Evolutionary conservation across 164 flowering plant species (phyloP), one percentile per base, ranked within the genome.

Genomic region (Vitis amurensis): DNA sequence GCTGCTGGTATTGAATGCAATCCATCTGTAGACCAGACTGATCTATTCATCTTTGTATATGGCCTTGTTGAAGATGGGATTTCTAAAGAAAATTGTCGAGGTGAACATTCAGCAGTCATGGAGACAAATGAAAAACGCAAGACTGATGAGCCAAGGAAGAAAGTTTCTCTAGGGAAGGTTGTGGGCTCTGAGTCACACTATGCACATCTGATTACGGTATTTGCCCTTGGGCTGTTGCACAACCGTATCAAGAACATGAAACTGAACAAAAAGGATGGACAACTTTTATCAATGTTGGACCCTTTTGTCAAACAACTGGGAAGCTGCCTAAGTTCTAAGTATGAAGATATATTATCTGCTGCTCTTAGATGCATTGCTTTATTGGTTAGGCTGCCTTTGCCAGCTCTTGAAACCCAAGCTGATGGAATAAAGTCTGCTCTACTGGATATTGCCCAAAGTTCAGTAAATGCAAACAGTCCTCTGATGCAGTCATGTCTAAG

Each of bases 1-100:
- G 98, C 97, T 66, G 73, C 80, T 69, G 99, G 99, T 59, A 82
- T 96, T 75, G 88, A 89, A 67, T 29, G 77, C 62, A 91, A 93
- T 82, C 87, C 91, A 23, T 86, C 97, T 59, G 91, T 80, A 0
- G 78, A 87, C 63, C 86, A 79, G 79, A 85, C 81, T 30, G 98
- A 91, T 57, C 79, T 96, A 0, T 85, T 93, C 76, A 65, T 89
- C 68, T 91, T 93, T 74, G 68, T 81, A 15, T 89, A 86, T 85
- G 85, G 86, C 47, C 92, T 88, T 61, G 76, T 93, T 65, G 82
- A 86, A 78, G 91, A 91, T 84, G 86, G 90, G 58, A 70, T 81
- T 9, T 63, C 64, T 6, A 80, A 85, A 69, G 93, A 82, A 74
- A 76, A 55, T 64, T 64, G 64, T 31, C 73, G 67, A 67, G 69